Evolutionary conservation across 495 filamentous ascomycete species (phyloP).

Genomic region (Aspergillus sclerotiicarbonarius): DNA sequence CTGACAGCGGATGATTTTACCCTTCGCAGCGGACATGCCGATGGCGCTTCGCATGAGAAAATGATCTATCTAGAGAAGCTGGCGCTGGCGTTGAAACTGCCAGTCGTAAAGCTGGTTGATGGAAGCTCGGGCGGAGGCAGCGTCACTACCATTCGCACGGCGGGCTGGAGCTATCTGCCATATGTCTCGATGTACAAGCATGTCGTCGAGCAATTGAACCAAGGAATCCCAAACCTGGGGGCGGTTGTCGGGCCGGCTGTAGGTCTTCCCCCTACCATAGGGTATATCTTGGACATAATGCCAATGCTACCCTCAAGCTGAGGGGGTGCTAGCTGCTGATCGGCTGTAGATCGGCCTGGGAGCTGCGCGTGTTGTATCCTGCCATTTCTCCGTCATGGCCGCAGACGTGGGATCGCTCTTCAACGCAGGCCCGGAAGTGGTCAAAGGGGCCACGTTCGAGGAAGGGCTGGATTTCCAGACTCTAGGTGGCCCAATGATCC

Average conservation of each 20-base stretch:
- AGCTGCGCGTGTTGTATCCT: conserved; percentile 57
- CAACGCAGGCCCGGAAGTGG: conserved; percentile 63
- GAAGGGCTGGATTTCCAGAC: conserved; percentile 56
- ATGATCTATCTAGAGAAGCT: conserved; percentile 60
- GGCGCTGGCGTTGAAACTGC: conserved; percentile 48
- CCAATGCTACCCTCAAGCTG: background rate
- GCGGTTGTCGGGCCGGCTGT: conserved; percentile 60
- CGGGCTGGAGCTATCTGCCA: conserved; percentile 57
- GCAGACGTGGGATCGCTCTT: conserved; percentile 59
- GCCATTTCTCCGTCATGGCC: conserved; percentile 67
- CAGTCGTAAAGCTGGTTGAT: conserved; percentile 62
- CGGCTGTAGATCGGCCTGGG: conserved; percentile 54
- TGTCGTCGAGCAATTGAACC: conserved; percentile 56
- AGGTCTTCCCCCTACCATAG: conserved; percentile 10
- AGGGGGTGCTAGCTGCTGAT: background rate
- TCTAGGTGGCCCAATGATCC: conserved; percentile 56
- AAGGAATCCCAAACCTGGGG: conserved; percentile 61
- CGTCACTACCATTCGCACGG: conserved; percentile 55
- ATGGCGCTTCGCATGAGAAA: conserved; percentile 56
- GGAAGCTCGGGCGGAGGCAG: conserved; percentile 61
- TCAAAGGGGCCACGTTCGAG: conserved; percentile 59
- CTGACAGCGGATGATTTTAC: conserved; percentile 64
- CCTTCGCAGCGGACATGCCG: conserved; percentile 61
- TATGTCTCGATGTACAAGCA: conserved; percentile 49
- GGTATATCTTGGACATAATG: background rate